Evolutionary conservation across 371 early-diverging fungal species (phyloP).

Genomic region (Blyttiomyces sp.): DNA sequence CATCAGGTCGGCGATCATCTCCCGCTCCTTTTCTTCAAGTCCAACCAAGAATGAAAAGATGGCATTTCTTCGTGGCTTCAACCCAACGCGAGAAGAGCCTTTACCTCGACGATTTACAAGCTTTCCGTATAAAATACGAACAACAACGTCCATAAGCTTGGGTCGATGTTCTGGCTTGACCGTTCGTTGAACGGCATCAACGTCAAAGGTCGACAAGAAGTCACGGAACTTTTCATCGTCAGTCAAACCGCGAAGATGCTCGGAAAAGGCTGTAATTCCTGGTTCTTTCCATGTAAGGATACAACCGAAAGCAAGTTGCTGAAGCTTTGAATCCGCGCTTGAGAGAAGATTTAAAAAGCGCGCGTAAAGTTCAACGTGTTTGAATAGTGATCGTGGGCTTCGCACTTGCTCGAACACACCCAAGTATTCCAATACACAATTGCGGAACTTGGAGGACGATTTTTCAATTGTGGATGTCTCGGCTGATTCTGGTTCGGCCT

Average conservation of each 20-base stretch:
- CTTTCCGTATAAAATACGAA: constrained; percentile 88
- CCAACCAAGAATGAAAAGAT: constrained; percentile 74
- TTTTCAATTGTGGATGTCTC: constrained; percentile 6
- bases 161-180: constrained; percentile 62
- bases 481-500: constrained; percentile 28
- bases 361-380: constrained; percentile 52
- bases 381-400: constrained; percentile 55
- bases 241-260: constrained; percentile 68
- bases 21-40: constrained; percentile 62
- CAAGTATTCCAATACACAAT: constrained; percentile 61
- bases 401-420: constrained; percentile 71
- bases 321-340: constrained; percentile 75
- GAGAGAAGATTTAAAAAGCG: constrained; percentile 70
- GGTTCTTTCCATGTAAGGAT: constrained; percentile 73
- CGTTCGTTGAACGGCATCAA: constrained; percentile 54
- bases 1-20: constrained; percentile 72
- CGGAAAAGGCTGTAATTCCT: constrained; percentile 66
- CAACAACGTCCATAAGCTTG: constrained; percentile 53
- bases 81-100: constrained; percentile 55
- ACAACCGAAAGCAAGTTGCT: constrained; percentile 78
- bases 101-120: constrained; percentile 69
- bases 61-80: constrained; percentile 69
- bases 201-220: constrained; percentile 69
- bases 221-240: constrained; percentile 90
- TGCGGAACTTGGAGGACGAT: constrained; percentile 12